Evolutionary conservation across 257 asterid genomes (phyloP), one percentile per base, ranked within the genome.

Genomic region (Knoxia roxburghii): DNA sequence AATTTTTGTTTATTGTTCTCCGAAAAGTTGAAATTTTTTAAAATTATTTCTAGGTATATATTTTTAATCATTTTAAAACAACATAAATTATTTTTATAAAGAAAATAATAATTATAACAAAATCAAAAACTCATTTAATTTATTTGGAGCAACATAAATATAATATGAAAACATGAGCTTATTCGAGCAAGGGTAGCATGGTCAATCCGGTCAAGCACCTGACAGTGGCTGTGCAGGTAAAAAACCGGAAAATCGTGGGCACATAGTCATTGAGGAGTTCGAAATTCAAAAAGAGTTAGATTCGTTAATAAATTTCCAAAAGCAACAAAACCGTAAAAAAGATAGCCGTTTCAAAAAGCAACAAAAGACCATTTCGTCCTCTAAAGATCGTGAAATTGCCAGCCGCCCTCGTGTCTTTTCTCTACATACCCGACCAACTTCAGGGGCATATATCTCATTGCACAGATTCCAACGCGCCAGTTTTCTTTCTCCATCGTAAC

Each of bases 291-390:
- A 70, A 56, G 35, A 56, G 35, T 65, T 30, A 17, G 52, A 51
- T 48, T 56, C 62, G 53, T 20, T 48, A 48, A 32, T 35, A 45
- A 53, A 56, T 54, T 52, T 26, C 50, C 68, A 23, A 29, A 61
- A 4, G 20, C 40, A 49, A 35, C 46, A 52, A 51, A 58, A 64
- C 32, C 24, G 59, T 60, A 12, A 56, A 55, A 56, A 61, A 70
- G 14, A 53, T 62, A 63, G 74, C 70, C 79, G 74, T 78, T 74
- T 66, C 45, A 27, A 53, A 30, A 56, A n/a, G 18, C 5, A 3
- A 0, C 0, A 1, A 26, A 62, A 43, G 75, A 73, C 73, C 8
- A 53, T 60, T 65, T 40, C 70, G 24, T 71, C 78, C 78, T 66
- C 43, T 0, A 0, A 6, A 65, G 18, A 12, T 3, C 29, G 3